Evolutionary conservation across 306 rosid species (phyloP).

Genomic region (Oemleria cerasiformis): DNA sequence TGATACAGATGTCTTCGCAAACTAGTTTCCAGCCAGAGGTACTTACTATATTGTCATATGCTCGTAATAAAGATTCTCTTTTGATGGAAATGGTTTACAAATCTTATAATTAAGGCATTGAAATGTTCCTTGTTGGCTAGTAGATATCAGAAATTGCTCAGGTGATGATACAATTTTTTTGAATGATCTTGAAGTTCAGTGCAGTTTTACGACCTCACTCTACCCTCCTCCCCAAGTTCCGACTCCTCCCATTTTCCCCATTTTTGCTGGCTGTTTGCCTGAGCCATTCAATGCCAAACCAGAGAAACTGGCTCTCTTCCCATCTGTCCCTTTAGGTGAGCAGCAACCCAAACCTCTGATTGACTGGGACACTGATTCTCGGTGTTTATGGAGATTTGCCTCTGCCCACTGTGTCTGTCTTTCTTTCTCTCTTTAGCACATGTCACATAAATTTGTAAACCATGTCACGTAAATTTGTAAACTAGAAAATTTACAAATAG

Average conservation of each 20-base stretch:
- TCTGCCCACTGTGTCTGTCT: not conserved
- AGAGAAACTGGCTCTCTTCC: not conserved
- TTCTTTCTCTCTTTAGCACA: not conserved
- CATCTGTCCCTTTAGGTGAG: no score
- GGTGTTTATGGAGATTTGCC: no score
- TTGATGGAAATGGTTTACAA: not conserved
- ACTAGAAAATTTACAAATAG: not conserved
- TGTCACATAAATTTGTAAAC: not conserved
- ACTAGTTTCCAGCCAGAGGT: slow-evolving; percentile 31
- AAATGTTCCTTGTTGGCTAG: not conserved
- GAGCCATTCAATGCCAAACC: not conserved
- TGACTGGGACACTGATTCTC: no score
- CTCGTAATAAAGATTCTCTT: not conserved
- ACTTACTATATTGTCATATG: not conserved
- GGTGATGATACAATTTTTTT: not conserved
- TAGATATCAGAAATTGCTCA: not conserved
- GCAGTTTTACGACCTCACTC: no score
- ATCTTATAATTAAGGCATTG: not conserved
- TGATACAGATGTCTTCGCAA: slow-evolving; percentile 48
- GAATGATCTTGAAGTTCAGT: no score
- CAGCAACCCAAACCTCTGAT: no score
- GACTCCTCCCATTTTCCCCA: not conserved
- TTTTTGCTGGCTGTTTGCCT: not conserved
- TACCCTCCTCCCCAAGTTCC: not conserved
- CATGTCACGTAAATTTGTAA: no score